Evolutionary conservation across 2,329 filamentous ascomycete genomes (phyloP).

Genomic region (Geosmithia flava): DNA sequence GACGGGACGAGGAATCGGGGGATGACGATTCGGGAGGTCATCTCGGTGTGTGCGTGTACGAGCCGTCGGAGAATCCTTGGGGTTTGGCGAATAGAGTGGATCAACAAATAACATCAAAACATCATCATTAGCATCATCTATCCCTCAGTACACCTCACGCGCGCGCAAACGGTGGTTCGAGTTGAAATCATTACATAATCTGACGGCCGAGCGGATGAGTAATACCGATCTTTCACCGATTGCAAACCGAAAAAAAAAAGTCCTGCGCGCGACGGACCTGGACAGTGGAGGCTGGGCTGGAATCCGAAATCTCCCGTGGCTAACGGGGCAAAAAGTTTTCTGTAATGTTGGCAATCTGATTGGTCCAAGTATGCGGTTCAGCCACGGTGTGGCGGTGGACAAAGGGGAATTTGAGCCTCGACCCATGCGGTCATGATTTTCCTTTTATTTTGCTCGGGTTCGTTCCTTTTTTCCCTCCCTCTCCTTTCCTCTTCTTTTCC

Average conservation of each 20-base stretch:
- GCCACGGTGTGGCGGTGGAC: neutral
- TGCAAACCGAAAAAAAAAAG: no score
- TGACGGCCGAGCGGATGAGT: neutral
- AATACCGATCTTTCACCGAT: neutral
- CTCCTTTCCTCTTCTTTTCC: slow-evolving; percentile 5
- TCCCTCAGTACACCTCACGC: no score
- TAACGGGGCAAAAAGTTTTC: slow-evolving; percentile 7
- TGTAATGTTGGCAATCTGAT: slow-evolving; percentile 22
- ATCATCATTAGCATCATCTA: no score
- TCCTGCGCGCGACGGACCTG: no score
- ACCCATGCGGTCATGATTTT: slow-evolving; percentile 26
- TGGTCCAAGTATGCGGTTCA: slow-evolving; percentile 13
- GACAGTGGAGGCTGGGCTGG: neutral
- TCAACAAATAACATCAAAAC: no score
- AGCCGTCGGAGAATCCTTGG: neutral
- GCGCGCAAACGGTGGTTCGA: no score
- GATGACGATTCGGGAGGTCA: slow-evolving; percentile 41
- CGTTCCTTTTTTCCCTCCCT: slow-evolving; percentile 9
- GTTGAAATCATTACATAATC: neutral
- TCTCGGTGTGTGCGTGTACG: slow-evolving; percentile 3
- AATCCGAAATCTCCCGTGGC: slow-evolving; percentile 22
- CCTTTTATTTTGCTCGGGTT: slow-evolving; percentile 4
- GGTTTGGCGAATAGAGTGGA: neutral
- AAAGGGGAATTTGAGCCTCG: neutral
- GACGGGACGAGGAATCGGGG: slow-evolving; percentile 55